These are phyloP conservation scores for Pyropia haitanensis DNA, from an alignment of 23 red algal genomes.

Conservation along the genomic window DNA sequence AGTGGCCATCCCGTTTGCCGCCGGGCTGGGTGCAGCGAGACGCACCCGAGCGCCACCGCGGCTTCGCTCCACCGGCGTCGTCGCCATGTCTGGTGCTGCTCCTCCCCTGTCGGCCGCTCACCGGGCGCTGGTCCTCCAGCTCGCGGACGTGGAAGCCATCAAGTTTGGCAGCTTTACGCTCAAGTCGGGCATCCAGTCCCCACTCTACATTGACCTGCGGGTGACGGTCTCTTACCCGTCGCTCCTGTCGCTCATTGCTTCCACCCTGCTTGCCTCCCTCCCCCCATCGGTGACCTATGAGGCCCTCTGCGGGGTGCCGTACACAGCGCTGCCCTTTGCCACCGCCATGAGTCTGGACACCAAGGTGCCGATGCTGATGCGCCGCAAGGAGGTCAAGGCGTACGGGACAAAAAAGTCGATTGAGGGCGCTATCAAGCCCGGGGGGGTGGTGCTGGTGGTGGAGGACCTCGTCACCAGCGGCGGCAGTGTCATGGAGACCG, in stretches of 20 bases:
- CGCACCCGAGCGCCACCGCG: too few species aligned
- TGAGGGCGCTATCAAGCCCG: constrained; percentile 48
- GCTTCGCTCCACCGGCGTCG: too few species aligned
- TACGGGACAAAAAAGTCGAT: constrained; percentile 85
- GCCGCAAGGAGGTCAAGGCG: constrained; percentile 82
- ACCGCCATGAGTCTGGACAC: constrained; percentile 57
- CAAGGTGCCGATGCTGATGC: constrained; percentile 69
- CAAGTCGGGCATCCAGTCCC: constrained; percentile 88
- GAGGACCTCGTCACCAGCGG: constrained; percentile 94
- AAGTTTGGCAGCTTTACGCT: constrained; percentile 93
- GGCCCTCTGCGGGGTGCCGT: constrained; percentile 88
- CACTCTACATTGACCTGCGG: constrained; percentile 91
- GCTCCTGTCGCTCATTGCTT: constrained; percentile 35
- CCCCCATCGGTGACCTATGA: constrained; percentile 18
- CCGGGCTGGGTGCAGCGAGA: too few species aligned
- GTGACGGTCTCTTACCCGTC: constrained; percentile 72
- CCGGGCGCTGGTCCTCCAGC: constrained; percentile 17
- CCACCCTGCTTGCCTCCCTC: constrained; percentile 6
- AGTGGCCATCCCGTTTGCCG: too few species aligned
- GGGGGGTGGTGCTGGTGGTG: constrained; percentile 49
- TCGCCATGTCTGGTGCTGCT: background rate
- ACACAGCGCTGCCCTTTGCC: constrained; percentile 97
- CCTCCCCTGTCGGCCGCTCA: background rate
- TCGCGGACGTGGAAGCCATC: constrained; percentile 71
- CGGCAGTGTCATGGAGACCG: constrained; percentile 84